Evolutionary conservation across 176 grass and related monocot species (phyloP), one percentile per base, ranked within the genome.

Genomic region (Saccharum officinarum): DNA sequence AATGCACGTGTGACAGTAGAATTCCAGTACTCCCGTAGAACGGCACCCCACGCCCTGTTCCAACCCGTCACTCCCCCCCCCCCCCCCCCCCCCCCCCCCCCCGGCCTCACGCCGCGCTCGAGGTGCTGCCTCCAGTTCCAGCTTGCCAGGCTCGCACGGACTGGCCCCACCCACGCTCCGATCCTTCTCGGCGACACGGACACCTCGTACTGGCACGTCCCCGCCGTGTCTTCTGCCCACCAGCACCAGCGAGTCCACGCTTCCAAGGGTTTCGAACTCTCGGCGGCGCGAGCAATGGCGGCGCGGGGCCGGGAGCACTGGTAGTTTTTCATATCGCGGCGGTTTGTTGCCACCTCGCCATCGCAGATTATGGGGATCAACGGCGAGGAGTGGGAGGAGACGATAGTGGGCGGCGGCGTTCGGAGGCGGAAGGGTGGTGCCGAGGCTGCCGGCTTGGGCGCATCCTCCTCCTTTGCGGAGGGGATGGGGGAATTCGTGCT

Each of bases 401-500:
- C 49, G 15, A 87, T 59, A 13, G 71, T 87, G 68, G 77, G 77
- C 39, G 70, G 67, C 76, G 60, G 61, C 65, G 30, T 85, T 34
- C 73, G 59, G 50, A 77, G 71, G 80, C 70, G 77, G 86, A 86
- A 88, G 68, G 80, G 62, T 14, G 55, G 79, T 49, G 69, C 28
- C 20, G 82, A 76, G 57, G 65, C 61, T 42, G 55, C 42, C 42
- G 71, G 25, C 36, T 8, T 57, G 40, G 79, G 33, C 26, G 13
- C 46, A 59, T 87, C 88, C 4, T 88, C 91, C 34, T 93, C 82
- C 22, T 88, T 89, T 16, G 64, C 86, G 6, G 82, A 87, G 66
- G 86, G 80, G 45, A 84, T 85, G 66, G 84, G 80, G 81, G 89
- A 91, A 71, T 91, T 83, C 80, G 86, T 93, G 46, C 83, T 93